Evolutionary conservation across 192 early-diverging fungal species (phyloP), one percentile per base, ranked within the genome.

Genomic region (Pilaira anomala): DNA sequence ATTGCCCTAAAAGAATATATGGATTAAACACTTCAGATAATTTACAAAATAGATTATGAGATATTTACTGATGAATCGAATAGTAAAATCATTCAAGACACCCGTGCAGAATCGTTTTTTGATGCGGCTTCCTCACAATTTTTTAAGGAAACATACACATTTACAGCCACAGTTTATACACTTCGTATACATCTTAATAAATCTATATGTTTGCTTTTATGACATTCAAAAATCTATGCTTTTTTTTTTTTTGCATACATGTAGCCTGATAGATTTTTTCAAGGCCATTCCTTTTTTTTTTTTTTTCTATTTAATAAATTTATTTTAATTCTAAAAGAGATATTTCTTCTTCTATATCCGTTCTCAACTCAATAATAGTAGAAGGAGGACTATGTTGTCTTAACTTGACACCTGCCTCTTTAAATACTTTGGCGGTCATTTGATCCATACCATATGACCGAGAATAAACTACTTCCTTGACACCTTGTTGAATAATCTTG

Each of bases 361-460:
- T 57, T 44, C 78, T 71, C 12, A 84, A 77, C 50, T 80, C 83
- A 66, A 82, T 66, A 60, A 73, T 75, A 36, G 82, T 75, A 6
- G 64, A 76, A 2, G 87, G 87, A 18, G 87, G 83, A 1, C 83
- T 79, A 71, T 92, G 87, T 69, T 93, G 88, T 52, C 92, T 76
- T 48, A 98, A 73, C 30, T 77, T 79, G 7, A 99, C 82, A 0
- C 85, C 84, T 0, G 95, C 97, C 62, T 94, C 91, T 29, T 77
- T 63, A 51, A 99, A 91, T 63, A 99, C 77, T 50, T 78, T 79
- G 14, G 83, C 76, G 4, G 94, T 92, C 68, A 93, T 70, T 8
- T 88, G 85, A 69, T 99, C 97, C 95, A 97, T 95, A 1, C 93
- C 92, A 65, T 99, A 99, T 13, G 88, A 87, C 63, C 87, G 87